Conservation (phyloP, 495 filamentous ascomycete species). For the Annulohypoxylon moriforme region DNA sequence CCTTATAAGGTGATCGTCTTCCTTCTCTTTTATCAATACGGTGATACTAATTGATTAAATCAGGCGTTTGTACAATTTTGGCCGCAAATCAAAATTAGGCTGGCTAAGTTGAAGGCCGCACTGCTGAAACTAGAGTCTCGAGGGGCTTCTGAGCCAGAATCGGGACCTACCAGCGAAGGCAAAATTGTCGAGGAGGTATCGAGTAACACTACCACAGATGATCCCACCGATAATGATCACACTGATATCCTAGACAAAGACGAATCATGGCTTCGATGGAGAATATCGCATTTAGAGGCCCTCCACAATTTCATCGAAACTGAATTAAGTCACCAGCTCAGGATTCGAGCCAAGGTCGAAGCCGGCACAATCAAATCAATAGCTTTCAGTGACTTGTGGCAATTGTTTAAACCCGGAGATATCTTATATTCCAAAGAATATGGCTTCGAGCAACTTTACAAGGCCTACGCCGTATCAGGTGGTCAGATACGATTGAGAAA, state of each 20-base stretch:
- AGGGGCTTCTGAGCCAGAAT: background rate
- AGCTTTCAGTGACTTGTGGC: conserved; percentile 53
- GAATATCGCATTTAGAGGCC: conserved; percentile 24
- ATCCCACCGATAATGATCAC: background rate
- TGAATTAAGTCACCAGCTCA: conserved; percentile 15
- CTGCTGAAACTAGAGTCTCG: background rate
- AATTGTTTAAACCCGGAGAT: conserved; percentile 54
- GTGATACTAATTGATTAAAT: background rate
- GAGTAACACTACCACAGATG: background rate
- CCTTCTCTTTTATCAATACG: background rate
- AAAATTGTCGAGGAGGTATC: background rate
- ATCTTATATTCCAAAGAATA: conserved; percentile 38
- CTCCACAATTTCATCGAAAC: conserved; percentile 33
- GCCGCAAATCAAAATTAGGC: background rate
- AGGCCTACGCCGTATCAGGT: conserved; percentile 46
- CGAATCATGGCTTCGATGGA: conserved; percentile 1
- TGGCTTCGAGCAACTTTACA: conserved; percentile 40
- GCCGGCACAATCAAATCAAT: conserved; percentile 24
- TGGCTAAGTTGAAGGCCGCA: conserved; percentile 1
- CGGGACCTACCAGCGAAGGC: background rate
- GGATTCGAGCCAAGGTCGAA: conserved; percentile 10
- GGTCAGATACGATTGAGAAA: conserved; percentile 34
- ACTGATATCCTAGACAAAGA: background rate
- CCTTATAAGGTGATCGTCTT: background rate
- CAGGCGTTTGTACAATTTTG: conserved; percentile 14